A percentile compares a stretch with the other conserved stretches of the same genome.
Conservation (phyloP, 2,329 filamentous ascomycete species). For the Magnaporthiopsis rhizophila region DNA sequence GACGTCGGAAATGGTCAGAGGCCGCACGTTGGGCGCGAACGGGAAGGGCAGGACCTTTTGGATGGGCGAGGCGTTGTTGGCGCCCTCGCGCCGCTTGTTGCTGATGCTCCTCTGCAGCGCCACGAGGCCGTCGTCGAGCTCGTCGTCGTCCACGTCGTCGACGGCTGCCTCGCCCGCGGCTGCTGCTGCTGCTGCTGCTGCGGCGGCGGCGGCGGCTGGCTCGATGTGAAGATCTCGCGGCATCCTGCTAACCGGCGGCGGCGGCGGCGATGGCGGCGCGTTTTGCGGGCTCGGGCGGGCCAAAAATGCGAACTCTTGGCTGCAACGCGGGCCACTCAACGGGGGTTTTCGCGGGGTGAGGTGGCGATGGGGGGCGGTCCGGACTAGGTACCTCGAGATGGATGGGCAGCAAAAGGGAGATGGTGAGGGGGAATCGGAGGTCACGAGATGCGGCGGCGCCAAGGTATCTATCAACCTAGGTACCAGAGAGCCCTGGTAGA, state of each 20-base stretch:
- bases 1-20: constrained; percentile 59
- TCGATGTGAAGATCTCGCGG: background rate
- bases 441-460: background rate
- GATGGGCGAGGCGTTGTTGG: constrained; percentile 20
- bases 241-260: background rate
- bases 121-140: constrained; percentile 23
- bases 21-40: constrained; percentile 66
- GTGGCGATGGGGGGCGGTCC: background rate
- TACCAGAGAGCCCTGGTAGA: background rate
- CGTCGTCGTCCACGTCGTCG: constrained; percentile 19
- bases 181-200: too few species aligned
- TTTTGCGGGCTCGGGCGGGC: background rate
- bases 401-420: background rate
- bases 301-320: background rate
- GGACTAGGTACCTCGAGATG: background rate
- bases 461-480: background rate
- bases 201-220: too few species aligned
- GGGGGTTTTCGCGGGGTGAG: background rate
- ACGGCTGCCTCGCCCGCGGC: constrained; percentile 14
- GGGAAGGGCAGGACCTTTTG: constrained; percentile 45
- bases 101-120: constrained; percentile 30
- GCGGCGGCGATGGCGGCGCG: too few species aligned
- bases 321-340: background rate
- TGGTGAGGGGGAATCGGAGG: background rate
- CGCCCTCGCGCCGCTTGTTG: constrained; percentile 28